Evolutionary conservation across 2,329 filamentous ascomycete genomes (phyloP).

Genomic region (Pseudodiploospora longispora): DNA sequence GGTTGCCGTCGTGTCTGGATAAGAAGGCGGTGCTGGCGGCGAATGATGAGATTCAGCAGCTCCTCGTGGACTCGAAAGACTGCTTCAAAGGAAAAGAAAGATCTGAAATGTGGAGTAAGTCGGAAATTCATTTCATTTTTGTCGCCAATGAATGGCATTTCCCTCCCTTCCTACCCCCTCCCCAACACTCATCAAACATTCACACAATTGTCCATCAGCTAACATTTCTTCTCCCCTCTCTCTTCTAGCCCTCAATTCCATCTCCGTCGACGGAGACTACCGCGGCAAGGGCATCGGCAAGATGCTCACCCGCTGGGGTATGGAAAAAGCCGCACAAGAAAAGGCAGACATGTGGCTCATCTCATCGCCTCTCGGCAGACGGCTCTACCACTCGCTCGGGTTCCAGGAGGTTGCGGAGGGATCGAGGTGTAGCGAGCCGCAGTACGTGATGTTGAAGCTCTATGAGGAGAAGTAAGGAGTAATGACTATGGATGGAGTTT

Average conservation of each 20-base stretch:
- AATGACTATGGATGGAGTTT: too few species aligned
- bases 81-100: slow-evolving; percentile 2
- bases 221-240: neutral
- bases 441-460: slow-evolving; percentile 10
- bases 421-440: slow-evolving; percentile 7
- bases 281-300: slow-evolving; percentile 10
- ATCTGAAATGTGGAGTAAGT: slow-evolving; percentile 11
- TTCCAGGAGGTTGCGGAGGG: slow-evolving; percentile 9
- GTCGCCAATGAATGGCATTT: neutral
- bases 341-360: slow-evolving; percentile 9
- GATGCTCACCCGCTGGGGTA: slow-evolving; percentile 10
- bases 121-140: neutral
- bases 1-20: slow-evolving; percentile 8
- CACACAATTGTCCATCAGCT: too few species aligned
- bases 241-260: slow-evolving; percentile 9
- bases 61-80: slow-evolving; percentile 6
- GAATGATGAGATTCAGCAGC: slow-evolving; percentile 6
- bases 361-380: slow-evolving; percentile 5
- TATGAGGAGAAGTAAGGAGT: slow-evolving; percentile 1
- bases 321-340: slow-evolving; percentile 6
- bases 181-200: too few species aligned
- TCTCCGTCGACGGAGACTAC: slow-evolving; percentile 9
- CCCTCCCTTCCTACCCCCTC: too few species aligned
- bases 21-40: slow-evolving; percentile 5
- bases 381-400: slow-evolving; percentile 8